These are phyloP conservation scores for Pythium grandisporangium DNA, from an alignment of 352 stramenopile species.

Conservation along the genomic window DNA sequence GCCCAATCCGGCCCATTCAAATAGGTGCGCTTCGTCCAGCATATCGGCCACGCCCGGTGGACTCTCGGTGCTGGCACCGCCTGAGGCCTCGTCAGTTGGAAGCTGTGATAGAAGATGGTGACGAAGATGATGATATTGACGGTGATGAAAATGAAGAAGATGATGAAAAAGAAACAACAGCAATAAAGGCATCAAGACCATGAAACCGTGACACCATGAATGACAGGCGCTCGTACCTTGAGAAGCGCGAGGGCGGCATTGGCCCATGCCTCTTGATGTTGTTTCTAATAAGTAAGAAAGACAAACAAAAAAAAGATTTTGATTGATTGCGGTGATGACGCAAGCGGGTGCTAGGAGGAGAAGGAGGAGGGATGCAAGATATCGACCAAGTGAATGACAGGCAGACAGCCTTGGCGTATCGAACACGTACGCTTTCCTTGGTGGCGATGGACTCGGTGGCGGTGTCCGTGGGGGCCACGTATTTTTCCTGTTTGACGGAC, in stretches of 20 bases:
- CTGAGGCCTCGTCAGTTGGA: slow-evolving; percentile 55
- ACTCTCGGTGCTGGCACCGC: slow-evolving; percentile 15
- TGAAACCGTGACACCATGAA: too few relatives aligned
- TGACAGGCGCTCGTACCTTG: slow-evolving; percentile 19
- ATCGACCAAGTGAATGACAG: too few relatives aligned
- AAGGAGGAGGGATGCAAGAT: too few relatives aligned
- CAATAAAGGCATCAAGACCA: too few relatives aligned
- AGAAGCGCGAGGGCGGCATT: slow-evolving; percentile 52
- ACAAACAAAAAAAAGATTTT: too few relatives aligned
- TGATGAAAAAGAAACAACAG: too few relatives aligned
- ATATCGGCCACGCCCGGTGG: slow-evolving; percentile 44
- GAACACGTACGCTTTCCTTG: slow-evolving; percentile 36
- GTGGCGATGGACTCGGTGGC: slow-evolving; percentile 27
- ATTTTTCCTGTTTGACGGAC: slow-evolving; percentile 75
- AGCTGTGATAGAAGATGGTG: too few relatives aligned
- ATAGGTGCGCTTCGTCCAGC: slow-evolving; percentile 77
- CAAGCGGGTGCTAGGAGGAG: too few relatives aligned
- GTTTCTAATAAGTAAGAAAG: slow-evolving; percentile 20
- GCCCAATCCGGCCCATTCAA: slow-evolving; percentile 67
- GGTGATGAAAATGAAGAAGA: too few relatives aligned
- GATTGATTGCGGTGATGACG: too few relatives aligned
- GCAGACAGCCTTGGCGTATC: too few relatives aligned
- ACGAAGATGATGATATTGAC: too few relatives aligned
- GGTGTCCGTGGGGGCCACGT: slow-evolving; percentile 20
- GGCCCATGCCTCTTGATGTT: slow-evolving; percentile 51